Percentiles rank a stretch among this genome's conserved stretches.
phyloP scores from a whole-genome alignment of 257 asterid species.

The Dorcoceras hygrometricum region DNA sequence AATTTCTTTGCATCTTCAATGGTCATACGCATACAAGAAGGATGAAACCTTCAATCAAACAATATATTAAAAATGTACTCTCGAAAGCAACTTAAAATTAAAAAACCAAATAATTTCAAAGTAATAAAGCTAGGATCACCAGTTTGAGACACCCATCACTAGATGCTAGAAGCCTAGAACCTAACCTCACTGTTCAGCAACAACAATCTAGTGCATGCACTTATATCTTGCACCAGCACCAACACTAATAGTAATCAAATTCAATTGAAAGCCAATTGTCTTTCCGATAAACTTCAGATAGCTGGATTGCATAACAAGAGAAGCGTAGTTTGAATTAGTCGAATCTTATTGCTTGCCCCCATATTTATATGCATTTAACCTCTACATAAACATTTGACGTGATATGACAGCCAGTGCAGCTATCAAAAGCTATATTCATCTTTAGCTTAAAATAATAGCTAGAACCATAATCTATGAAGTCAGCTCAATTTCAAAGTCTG shows the following conservation, averaged over 20 bases:
- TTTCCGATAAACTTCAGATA: neutral
- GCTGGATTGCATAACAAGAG: neutral
- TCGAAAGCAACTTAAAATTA: neutral
- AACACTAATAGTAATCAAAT: too few species aligned
- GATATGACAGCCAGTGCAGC: neutral
- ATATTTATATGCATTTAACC: neutral
- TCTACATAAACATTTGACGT: neutral
- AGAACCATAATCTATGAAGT: neutral
- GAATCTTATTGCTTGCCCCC: neutral
- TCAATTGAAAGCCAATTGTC: neutral
- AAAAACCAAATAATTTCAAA: neutral
- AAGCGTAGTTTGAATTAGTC: neutral
- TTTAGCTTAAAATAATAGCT: too few species aligned
- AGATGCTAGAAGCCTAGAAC: neutral
- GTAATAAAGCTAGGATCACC: neutral
- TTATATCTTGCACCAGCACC: neutral
- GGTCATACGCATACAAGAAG: slow-evolving; percentile 81
- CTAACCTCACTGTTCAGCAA: neutral
- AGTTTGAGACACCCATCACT: neutral
- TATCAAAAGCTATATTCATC: neutral
- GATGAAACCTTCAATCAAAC: slow-evolving; percentile 68
- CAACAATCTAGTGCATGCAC: neutral
- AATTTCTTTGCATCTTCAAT: slow-evolving; percentile 79
- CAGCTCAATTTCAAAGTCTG: neutral
- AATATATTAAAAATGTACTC: slow-evolving; percentile 16